phyloP scores from a whole-genome alignment of 1,139 yeast genomes.

The Pichia terricola region DNA sequence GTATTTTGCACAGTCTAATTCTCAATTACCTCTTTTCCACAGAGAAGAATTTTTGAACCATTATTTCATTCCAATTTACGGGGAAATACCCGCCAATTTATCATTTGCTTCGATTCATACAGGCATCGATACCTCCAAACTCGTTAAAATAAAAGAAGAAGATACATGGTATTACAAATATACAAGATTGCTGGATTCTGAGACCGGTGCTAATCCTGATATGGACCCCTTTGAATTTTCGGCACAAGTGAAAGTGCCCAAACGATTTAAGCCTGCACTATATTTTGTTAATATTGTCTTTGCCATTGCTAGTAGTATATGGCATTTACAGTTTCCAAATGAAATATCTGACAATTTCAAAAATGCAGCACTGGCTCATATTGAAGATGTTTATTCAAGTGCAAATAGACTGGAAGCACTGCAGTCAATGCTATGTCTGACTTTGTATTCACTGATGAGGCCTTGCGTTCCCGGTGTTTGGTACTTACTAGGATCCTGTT shows the following conservation, averaged over 20 bases:
- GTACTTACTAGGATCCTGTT: constrained; percentile 77
- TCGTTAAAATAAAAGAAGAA: constrained; percentile 22
- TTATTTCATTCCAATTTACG: constrained; percentile 73
- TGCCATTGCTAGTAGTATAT: constrained; percentile 72
- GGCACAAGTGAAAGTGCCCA: constrained; percentile 37
- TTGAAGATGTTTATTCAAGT: constrained; percentile 50
- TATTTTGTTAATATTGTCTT: constrained; percentile 67
- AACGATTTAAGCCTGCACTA: constrained; percentile 33
- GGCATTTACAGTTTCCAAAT: constrained; percentile 60
- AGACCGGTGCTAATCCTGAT: constrained; percentile 23
- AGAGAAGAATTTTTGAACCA: constrained; percentile 61
- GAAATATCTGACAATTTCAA: constrained; percentile 65
- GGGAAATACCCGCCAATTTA: constrained; percentile 44
- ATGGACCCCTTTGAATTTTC: constrained; percentile 27
- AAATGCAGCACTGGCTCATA: constrained; percentile 53
- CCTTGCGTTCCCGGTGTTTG: constrained; percentile 86
- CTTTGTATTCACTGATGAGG: constrained; percentile 64
- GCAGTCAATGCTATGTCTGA: constrained; percentile 60
- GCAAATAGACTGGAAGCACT: constrained; percentile 58
- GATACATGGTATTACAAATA: constrained; percentile 39
- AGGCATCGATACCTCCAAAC: constrained; percentile 31
- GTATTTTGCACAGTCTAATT: constrained; percentile 70
- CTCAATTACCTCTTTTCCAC: constrained; percentile 76
- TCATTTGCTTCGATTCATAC: constrained; percentile 58
- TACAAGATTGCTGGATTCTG: constrained; percentile 24